These are phyloP conservation scores for Bipolaris sorokiniana DNA, from an alignment of 2,329 filamentous ascomycete genomes.

Conservation along the genomic window DNA sequence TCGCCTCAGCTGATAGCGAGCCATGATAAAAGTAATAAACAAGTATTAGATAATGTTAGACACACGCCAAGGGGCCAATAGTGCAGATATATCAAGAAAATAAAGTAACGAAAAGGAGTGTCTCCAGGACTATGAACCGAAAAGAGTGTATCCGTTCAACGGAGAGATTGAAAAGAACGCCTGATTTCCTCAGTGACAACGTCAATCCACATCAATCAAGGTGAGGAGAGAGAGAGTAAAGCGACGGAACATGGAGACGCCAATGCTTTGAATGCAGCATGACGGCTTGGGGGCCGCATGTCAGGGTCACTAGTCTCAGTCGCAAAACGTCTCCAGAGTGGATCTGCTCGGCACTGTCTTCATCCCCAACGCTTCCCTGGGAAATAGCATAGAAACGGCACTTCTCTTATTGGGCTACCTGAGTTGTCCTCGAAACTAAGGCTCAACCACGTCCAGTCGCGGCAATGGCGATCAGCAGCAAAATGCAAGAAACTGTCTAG, in stretches of 20 bases:
- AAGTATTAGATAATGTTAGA: conserved; percentile 17
- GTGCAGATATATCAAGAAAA: conserved; percentile 11
- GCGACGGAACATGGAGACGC: conserved; percentile 32
- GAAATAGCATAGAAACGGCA: conserved; percentile 22
- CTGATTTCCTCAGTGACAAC: conserved; percentile 20
- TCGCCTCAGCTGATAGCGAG: conserved; percentile 34
- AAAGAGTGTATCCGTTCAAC: conserved; percentile 41
- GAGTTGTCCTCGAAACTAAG: conserved; percentile 33
- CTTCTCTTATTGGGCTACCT: conserved; percentile 23
- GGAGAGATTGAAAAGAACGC: conserved; percentile 29
- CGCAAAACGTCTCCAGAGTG: conserved; percentile 36
- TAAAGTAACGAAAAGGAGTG: conserved; percentile 16
- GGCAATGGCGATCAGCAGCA: conserved; percentile 15
- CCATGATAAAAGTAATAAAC: conserved; percentile 27
- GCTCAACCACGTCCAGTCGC: conserved; percentile 23
- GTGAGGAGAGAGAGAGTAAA: conserved; percentile 26
- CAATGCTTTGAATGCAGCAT: conserved; percentile 39
- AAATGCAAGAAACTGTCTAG: neutral
- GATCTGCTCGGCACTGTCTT: conserved; percentile 17
- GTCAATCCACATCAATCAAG: conserved; percentile 22
- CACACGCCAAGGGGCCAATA: conserved; percentile 10
- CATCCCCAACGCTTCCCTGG: conserved; percentile 11
- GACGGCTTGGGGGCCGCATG: conserved; percentile 26
- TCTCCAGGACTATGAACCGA: conserved; percentile 39
- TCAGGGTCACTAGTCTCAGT: conserved; percentile 25